Conservation (phyloP, 1,139 yeast genomes). For the Hemisphaericaspora lyxosophila region DNA sequence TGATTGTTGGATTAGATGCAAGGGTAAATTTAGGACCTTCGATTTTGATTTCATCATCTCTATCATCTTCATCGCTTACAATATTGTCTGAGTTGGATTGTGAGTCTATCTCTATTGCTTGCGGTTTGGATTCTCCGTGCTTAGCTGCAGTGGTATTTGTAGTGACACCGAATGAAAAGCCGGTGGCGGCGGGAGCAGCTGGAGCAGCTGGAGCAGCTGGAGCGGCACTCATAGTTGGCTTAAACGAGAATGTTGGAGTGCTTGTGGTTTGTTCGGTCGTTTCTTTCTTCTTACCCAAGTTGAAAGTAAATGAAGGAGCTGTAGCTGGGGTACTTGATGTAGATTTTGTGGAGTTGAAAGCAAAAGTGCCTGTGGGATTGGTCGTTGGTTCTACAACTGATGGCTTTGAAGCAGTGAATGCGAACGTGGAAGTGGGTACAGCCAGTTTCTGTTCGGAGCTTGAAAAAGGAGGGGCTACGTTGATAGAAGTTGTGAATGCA, state of each 20-base stretch:
- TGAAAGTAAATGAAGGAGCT: constrained; percentile 6
- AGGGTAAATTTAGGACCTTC: constrained; percentile 70
- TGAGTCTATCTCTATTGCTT: constrained; percentile 10
- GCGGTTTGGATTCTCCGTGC: constrained; percentile 7
- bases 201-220: constrained; percentile 2
- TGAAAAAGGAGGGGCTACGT: not conserved
- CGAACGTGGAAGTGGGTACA: not conserved
- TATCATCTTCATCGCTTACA: constrained; percentile 40
- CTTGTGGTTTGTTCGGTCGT: too few species aligned
- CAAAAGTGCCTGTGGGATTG: not conserved
- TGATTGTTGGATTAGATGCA: constrained; percentile 51
- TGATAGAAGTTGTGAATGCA: not conserved
- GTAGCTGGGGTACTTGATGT: constrained; percentile 1
- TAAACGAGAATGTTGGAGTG: not conserved
- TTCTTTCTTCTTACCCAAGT: not conserved
- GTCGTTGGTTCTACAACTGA: not conserved
- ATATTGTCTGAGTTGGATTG: constrained; percentile 23
- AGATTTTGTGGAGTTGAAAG: not conserved
- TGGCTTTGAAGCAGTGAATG: not conserved
- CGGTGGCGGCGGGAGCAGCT: constrained; percentile 4
- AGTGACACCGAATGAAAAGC: constrained; percentile 3
- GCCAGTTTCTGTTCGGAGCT: constrained; percentile 4
- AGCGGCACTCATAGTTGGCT: not conserved
- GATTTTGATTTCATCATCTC: constrained; percentile 45
- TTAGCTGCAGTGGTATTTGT: constrained; percentile 8